Evolutionary conservation across 129 eudicot genomes (phyloP).

Genomic region (Calendula officinalis): DNA sequence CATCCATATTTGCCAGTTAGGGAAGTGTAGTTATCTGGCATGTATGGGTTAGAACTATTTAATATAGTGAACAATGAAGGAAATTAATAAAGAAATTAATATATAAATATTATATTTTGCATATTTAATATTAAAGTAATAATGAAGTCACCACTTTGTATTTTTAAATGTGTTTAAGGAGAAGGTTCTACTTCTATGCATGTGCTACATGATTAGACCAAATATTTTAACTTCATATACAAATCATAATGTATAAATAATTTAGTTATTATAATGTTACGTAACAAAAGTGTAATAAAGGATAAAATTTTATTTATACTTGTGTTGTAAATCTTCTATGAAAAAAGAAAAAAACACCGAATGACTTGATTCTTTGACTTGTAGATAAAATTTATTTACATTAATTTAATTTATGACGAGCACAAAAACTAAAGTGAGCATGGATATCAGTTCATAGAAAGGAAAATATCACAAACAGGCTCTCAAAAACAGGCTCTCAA

Average conservation of each 20-base stretch:
- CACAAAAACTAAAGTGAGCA: no score
- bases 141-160: slow-evolving; percentile 32
- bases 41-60: slow-evolving; percentile 27
- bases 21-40: slow-evolving; percentile 35
- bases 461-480: no score
- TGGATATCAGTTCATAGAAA: no score
- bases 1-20: slow-evolving; percentile 34
- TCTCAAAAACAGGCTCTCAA: no score
- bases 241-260: neutral
- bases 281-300: neutral
- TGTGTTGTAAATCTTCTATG: no score
- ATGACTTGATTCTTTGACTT: no score
- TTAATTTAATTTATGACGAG: no score
- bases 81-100: neutral
- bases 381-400: no score
- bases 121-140: slow-evolving; percentile 21
- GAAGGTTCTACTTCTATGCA: slow-evolving; percentile 41
- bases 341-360: no score
- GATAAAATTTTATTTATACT: no score
- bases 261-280: neutral
- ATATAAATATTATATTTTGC: slow-evolving; percentile 17
- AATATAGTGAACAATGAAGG: neutral
- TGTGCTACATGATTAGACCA: slow-evolving; percentile 34
- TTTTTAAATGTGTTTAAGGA: slow-evolving; percentile 17
- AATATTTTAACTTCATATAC: slow-evolving; percentile 4